These are phyloP conservation scores for Blastocystis sp. DNA, from an alignment of 352 stramenopile species.

Conservation along the genomic window DNA sequence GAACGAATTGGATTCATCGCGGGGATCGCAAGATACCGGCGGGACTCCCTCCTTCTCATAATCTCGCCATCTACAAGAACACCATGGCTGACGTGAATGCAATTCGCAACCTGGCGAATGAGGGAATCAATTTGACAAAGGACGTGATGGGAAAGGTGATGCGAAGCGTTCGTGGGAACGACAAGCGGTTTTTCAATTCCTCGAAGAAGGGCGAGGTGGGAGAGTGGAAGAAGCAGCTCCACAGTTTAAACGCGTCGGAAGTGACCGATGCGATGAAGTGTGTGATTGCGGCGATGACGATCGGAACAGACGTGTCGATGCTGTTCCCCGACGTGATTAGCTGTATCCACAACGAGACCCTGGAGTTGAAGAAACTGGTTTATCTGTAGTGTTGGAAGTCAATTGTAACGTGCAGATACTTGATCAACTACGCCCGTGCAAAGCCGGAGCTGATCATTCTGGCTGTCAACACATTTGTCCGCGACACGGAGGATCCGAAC, in stretches of 20 bases:
- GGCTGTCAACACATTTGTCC: conserved; percentile 95
- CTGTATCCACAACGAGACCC: conserved; percentile 77
- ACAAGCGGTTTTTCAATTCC: conserved; percentile 94
- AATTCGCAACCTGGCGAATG: conserved; percentile 42
- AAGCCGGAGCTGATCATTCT: conserved; percentile 94
- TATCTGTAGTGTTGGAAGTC: conserved; percentile 75
- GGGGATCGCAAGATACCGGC: too few species aligned
- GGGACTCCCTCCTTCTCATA: too few species aligned
- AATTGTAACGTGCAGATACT: conserved; percentile 61
- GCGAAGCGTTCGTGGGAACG: conserved; percentile 68
- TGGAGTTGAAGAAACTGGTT: conserved; percentile 95
- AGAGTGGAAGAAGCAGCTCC: conserved; percentile 88
- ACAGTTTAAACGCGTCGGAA: conserved; percentile 84
- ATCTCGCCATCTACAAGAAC: not conserved
- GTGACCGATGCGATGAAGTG: conserved; percentile 96
- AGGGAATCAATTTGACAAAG: conserved; percentile 42
- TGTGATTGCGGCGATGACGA: conserved; percentile 98
- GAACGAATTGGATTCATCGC: too few species aligned
- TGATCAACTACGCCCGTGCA: conserved; percentile 99
- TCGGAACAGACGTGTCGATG: conserved; percentile 95
- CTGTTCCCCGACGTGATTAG: conserved; percentile 98
- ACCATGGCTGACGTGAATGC: conserved; percentile 27
- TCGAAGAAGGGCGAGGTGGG: conserved; percentile 95
- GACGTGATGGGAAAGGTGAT: conserved; percentile 38
- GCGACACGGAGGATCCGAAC: conserved; percentile 76